phyloP scores from a whole-genome alignment of 108 stramenopile species.

The Mediolabrus comicus region DNA sequence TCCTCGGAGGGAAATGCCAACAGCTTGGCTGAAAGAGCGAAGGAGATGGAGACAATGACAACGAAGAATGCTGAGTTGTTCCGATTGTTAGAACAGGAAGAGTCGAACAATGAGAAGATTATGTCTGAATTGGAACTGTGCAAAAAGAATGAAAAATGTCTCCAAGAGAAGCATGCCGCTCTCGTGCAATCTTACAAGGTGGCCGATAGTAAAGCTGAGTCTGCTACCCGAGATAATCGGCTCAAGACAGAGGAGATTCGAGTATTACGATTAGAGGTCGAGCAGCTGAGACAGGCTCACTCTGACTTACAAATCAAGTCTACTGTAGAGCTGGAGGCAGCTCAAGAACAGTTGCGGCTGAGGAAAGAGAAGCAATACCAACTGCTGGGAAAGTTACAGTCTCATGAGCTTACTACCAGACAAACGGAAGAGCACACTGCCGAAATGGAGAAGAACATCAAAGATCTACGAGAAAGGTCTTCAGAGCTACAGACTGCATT shows the following conservation, averaged over 20 bases:
- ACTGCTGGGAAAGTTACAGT: constrained; percentile 80
- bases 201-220: constrained; percentile 62
- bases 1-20: constrained; percentile 60
- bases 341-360: constrained; percentile 86
- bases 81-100: constrained; percentile 79
- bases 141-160: constrained; percentile 35
- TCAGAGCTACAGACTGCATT: constrained; percentile 79
- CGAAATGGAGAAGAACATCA: constrained; percentile 72
- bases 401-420: constrained; percentile 78
- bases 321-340: constrained; percentile 83
- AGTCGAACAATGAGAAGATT: constrained; percentile 59
- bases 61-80: constrained; percentile 86
- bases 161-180: constrained; percentile 53
- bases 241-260: constrained; percentile 85
- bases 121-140: constrained; percentile 43
- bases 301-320: constrained; percentile 72
- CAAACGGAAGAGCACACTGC: constrained; percentile 77
- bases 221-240: constrained; percentile 65
- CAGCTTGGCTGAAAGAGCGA: constrained; percentile 34
- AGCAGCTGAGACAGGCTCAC: constrained; percentile 70
- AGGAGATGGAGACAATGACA: constrained; percentile 73
- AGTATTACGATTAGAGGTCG: constrained; percentile 70
- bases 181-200: constrained; percentile 75
- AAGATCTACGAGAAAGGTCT: constrained; percentile 56
- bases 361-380: constrained; percentile 91